A percentile compares a stretch with the other conserved stretches of the same genome.
These are phyloP conservation scores for Colletotrichum coccodes DNA, from an alignment of 2,329 filamentous ascomycete genomes.

Conservation along the genomic window DNA sequence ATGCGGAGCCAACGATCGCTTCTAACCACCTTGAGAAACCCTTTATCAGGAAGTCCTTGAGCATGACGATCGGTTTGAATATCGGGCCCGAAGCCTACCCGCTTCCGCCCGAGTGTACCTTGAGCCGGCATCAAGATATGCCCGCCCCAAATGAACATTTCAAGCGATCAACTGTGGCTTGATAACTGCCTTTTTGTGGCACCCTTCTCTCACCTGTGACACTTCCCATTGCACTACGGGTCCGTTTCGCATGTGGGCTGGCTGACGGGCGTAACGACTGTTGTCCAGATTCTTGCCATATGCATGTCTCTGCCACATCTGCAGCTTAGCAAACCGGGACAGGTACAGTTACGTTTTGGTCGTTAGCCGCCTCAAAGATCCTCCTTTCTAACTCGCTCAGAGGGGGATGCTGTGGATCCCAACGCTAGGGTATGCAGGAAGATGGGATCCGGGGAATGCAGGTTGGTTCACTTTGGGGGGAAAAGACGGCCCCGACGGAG, in stretches of 20 bases:
- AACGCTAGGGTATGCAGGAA: slow-evolving; percentile 28
- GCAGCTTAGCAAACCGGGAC: slow-evolving; percentile 21
- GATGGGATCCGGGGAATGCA: slow-evolving; percentile 30
- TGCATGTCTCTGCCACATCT: slow-evolving; percentile 26
- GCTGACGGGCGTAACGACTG: slow-evolving; percentile 15
- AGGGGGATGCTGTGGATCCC: slow-evolving; percentile 4
- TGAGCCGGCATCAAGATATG: neutral
- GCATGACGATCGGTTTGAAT: too few species aligned
- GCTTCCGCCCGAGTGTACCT: neutral
- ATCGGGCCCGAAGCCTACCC: too few species aligned
- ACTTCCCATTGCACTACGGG: neutral
- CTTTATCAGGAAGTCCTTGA: neutral
- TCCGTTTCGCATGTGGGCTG: slow-evolving; percentile 18
- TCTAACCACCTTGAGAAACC: neutral
- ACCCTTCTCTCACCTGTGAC: neutral
- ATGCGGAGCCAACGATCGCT: neutral
- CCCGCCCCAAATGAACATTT: neutral
- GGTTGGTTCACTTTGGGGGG: neutral
- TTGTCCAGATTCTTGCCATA: neutral
- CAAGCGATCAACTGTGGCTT: slow-evolving; percentile 1
- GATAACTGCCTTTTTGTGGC: neutral
- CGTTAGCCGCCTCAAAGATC: neutral
- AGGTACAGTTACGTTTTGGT: slow-evolving; percentile 2
- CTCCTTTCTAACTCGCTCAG: neutral
- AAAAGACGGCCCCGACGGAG: neutral